phyloP scores from a whole-genome alignment of 371 early-diverging fungal species.

The Mucor lusitanicus region DNA sequence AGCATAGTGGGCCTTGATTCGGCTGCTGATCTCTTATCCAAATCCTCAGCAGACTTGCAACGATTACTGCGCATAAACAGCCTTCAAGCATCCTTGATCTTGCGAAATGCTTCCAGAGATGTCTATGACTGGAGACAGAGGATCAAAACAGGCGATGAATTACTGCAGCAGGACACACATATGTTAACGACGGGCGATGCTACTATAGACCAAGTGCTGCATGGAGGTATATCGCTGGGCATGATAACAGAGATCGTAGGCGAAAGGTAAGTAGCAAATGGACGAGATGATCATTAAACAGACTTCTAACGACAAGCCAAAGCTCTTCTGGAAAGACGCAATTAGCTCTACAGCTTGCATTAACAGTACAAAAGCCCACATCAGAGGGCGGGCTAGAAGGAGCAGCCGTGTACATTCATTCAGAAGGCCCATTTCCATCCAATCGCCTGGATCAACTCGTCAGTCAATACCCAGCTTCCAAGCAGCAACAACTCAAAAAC shows the following conservation, averaged over 20 bases:
- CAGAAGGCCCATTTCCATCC: constrained; percentile 66
- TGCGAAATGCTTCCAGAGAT: constrained; percentile 16
- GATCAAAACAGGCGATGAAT: background rate
- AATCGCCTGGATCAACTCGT: constrained; percentile 51
- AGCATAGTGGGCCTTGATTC: constrained; percentile 26
- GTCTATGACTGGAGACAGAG: constrained; percentile 19
- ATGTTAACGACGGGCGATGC: constrained; percentile 44
- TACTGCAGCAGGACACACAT: background rate
- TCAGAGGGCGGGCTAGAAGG: constrained; percentile 63
- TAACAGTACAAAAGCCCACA: constrained; percentile 63
- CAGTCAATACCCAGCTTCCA: constrained; percentile 15
- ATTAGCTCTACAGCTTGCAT: constrained; percentile 77
- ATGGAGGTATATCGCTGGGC: constrained; percentile 60
- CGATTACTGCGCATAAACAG: constrained; percentile 7
- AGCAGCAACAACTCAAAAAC: constrained; percentile 21
- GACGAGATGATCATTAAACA: no score
- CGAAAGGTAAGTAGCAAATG: constrained; percentile 42
- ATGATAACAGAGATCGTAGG: constrained; percentile 70
- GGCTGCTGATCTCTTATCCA: constrained; percentile 15
- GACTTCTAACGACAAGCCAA: background rate
- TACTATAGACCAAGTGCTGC: constrained; percentile 51
- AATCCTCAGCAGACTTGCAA: constrained; percentile 16
- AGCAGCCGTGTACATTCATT: constrained; percentile 64
- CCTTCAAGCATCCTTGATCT: background rate
- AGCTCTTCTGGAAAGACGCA: constrained; percentile 84